Conservation (phyloP, 2,329 filamentous ascomycete species). For the Cyphellophora attinorum region DNA sequence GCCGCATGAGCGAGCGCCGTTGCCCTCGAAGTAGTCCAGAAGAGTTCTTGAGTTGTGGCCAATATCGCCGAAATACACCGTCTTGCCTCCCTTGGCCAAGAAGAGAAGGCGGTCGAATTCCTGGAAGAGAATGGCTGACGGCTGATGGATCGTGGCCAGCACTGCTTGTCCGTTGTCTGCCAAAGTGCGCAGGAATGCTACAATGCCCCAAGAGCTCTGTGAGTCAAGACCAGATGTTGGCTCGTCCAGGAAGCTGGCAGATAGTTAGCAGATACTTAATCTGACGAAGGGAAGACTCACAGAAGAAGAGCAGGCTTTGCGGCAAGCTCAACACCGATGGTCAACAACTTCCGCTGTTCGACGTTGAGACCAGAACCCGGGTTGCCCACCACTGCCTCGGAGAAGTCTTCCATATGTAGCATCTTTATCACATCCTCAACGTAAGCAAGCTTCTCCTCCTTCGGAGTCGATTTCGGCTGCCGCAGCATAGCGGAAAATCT, state of each 20-base stretch:
- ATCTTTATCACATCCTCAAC: conserved; percentile 89
- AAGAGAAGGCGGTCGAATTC: conserved; percentile 67
- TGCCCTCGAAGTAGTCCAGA: conserved; percentile 68
- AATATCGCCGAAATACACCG: conserved; percentile 77
- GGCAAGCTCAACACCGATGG: conserved; percentile 81
- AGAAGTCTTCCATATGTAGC: conserved; percentile 80
- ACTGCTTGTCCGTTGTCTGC: conserved; percentile 45
- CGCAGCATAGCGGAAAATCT: conserved; percentile 77
- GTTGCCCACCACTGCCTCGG: conserved; percentile 81
- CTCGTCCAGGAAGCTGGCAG: conserved; percentile 3
- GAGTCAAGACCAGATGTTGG: conserved; percentile 54
- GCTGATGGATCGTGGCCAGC: conserved; percentile 48
- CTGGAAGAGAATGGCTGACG: conserved; percentile 43
- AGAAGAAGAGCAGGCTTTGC: conserved; percentile 58
- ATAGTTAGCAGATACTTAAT: too few relatives aligned
- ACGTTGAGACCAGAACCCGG: conserved; percentile 61
- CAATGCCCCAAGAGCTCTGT: conserved; percentile 55
- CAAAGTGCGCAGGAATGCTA: conserved; percentile 52
- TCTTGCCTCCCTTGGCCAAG: conserved; percentile 63
- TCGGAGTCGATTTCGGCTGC: conserved; percentile 62
- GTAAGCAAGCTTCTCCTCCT: conserved; percentile 71
- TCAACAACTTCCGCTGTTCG: conserved; percentile 64
- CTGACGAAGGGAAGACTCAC: too few relatives aligned
- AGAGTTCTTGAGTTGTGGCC: conserved; percentile 53
- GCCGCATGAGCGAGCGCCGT: conserved; percentile 58